Conservation (phyloP, 768 basidiomycete genomes). For the Auriculariales sp. region DNA sequence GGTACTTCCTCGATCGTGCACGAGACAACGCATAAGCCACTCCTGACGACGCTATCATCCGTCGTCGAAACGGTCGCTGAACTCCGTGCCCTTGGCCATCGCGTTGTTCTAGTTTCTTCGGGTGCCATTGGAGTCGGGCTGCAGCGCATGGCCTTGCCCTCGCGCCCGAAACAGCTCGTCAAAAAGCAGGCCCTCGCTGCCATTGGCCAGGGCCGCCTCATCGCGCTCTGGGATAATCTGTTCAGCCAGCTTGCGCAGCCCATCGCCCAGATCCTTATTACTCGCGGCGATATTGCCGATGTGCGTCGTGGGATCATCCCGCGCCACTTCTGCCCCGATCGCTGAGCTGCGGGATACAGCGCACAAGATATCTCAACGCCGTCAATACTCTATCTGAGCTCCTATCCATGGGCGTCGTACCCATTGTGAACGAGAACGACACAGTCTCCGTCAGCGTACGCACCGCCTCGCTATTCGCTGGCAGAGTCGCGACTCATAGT, state of each 20-base stretch:
- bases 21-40: conserved; percentile 81
- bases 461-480: conserved; percentile 8
- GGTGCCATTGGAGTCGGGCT: conserved; percentile 96
- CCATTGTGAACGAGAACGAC: conserved; percentile 98
- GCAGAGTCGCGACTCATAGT: neutral
- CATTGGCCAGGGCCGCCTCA: conserved; percentile 90
- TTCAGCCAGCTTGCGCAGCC: conserved; percentile 90
- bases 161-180: conserved; percentile 67
- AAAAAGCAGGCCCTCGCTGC: conserved; percentile 96
- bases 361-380: conserved; percentile 91
- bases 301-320: conserved; percentile 31
- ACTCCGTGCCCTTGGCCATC: conserved; percentile 70
- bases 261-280: conserved; percentile 88
- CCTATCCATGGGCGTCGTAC: conserved; percentile 85
- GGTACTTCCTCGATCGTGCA: conserved; percentile 96
- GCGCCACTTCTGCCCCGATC: neutral
- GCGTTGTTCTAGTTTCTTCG: conserved; percentile 89
- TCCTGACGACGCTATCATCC: conserved; percentile 80
- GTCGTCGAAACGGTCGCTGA: conserved; percentile 82
- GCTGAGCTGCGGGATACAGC: conserved; percentile 27
- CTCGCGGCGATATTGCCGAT: conserved; percentile 93
- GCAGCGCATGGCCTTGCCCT: conserved; percentile 75
- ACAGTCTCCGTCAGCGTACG: conserved; percentile 92
- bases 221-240: conserved; percentile 93
- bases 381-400: conserved; percentile 91